Evolutionary conservation across 352 stramenopile species (phyloP), one percentile per base, ranked within the genome.

Genomic region (Pythium monospermum): DNA sequence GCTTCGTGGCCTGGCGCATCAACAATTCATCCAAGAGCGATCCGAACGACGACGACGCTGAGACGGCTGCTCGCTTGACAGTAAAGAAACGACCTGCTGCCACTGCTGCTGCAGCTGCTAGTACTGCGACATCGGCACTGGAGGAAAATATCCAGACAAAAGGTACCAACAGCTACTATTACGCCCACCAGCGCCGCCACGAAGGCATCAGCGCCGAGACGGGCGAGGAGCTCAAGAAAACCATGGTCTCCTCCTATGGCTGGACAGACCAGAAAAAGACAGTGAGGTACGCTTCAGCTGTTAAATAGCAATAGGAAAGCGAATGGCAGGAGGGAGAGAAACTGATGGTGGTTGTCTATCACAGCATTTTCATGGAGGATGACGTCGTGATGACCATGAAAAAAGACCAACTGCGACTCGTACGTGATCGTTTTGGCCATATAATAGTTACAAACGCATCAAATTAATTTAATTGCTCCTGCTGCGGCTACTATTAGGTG

Each of bases 161-260:
- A 50, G 83, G 83, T 31, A 68, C 80, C 22, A 73, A 92, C 65
- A 91, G 81, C 66, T 94, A 94, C 68, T 91, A 91, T 62, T 94
- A 91, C 59, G 68, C 77, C 10, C 81, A 87, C 64, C 53, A 83
- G 53, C 62, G 41, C 16, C 68, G 57, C 48, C 59, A 69, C 13
- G 69, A 67, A 13, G 49, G 54, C 23, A 30, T 55, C 19, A 45
- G 46, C 8, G 49, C 67, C 31, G 15, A 3, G 10, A 41, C 23
- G 21, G 23, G 15, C 21, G 46, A 68, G 23, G 51, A 56, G 30
- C 46, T 75, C 36, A 67, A 66, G 22, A 87, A 85, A 56, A 74
- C 68, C 21, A 73, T 67, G 49, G 71, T 88, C 22, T 89, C 80
- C 21, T 79, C 76, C 12, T 94, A 90, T 55, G 77, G 80, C 52